Evolutionary conservation across 163 green algal species (phyloP).

Genomic region (Scenedesmus sp.): DNA sequence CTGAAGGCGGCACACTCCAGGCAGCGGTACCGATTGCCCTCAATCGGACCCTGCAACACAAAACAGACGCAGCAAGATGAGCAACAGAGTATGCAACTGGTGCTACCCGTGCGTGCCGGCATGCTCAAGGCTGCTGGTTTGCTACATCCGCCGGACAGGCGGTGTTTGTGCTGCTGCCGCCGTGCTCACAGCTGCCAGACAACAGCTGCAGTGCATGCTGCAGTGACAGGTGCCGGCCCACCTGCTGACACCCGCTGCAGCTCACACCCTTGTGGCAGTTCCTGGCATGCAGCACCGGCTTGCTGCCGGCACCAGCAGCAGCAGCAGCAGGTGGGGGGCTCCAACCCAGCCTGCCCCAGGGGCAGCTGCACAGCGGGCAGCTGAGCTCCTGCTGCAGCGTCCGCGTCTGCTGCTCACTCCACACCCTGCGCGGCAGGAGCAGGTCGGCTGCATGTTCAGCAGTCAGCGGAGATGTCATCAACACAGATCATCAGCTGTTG

Average conservation of each 20-base stretch:
- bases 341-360: conserved; percentile 1
- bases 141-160: no score
- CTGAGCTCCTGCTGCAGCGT: conserved; percentile 30
- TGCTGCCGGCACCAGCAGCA: not conserved
- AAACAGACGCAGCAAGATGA: not conserved
- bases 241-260: conserved; percentile 6
- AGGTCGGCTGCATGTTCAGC: not conserved
- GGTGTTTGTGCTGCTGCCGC: no score
- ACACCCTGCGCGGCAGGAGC: not conserved
- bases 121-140: no score
- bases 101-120: no score
- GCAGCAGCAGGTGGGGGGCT: not conserved
- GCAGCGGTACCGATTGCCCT: conserved; percentile 21
- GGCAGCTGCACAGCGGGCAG: conserved; percentile 22
- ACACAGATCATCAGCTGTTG: no score
- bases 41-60: conserved; percentile 2
- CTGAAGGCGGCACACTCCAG: not conserved
- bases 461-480: no score
- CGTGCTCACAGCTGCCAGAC: no score
- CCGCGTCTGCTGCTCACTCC: conserved; percentile 14
- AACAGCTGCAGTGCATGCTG: no score
- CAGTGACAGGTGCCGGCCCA: not conserved
- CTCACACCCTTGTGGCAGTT: conserved; percentile 10
- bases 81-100: no score
- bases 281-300: not conserved